These are phyloP conservation scores for Lentinula lateritia DNA, from an alignment of 768 basidiomycete species.

Conservation along the genomic window DNA sequence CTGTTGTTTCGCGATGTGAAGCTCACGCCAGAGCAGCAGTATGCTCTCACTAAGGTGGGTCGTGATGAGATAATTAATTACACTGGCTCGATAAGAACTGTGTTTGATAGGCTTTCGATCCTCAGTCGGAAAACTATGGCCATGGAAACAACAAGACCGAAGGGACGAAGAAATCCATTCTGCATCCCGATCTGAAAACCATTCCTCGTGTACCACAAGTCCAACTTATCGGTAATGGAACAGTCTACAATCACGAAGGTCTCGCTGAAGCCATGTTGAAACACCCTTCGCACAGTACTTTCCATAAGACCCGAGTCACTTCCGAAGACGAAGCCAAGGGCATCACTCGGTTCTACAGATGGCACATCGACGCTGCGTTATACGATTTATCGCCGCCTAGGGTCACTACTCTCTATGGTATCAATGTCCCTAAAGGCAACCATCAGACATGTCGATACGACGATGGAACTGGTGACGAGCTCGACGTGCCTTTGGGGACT, in stretches of 20 bases:
- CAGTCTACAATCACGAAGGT: conserved; percentile 75
- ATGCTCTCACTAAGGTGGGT: conserved; percentile 74
- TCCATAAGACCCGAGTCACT: conserved; percentile 77
- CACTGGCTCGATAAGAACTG: conserved; percentile 2
- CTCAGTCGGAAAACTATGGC: conserved; percentile 57
- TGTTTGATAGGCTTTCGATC: conserved; percentile 65
- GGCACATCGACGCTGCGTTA: conserved; percentile 90
- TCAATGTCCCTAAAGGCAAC: conserved; percentile 63
- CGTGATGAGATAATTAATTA: background rate
- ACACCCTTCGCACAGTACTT: conserved; percentile 81
- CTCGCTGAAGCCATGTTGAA: conserved; percentile 73
- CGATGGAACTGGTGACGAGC: conserved; percentile 82
- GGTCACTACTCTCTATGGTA: conserved; percentile 81
- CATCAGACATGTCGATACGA: conserved; percentile 70
- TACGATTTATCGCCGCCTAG: conserved; percentile 74
- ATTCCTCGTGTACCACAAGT: conserved; percentile 87
- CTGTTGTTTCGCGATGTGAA: conserved; percentile 70
- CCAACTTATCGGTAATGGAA: conserved; percentile 88
- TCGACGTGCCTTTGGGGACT: conserved; percentile 78
- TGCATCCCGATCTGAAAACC: conserved; percentile 87
- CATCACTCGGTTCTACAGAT: conserved; percentile 84
- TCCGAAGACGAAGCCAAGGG: conserved; percentile 71
- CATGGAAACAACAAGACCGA: conserved; percentile 88
- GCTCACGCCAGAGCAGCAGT: conserved; percentile 79
- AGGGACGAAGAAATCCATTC: conserved; percentile 67